Evolutionary conservation across 2,329 filamentous ascomycete genomes (phyloP).

Genomic region (Talaromyces sp.): DNA sequence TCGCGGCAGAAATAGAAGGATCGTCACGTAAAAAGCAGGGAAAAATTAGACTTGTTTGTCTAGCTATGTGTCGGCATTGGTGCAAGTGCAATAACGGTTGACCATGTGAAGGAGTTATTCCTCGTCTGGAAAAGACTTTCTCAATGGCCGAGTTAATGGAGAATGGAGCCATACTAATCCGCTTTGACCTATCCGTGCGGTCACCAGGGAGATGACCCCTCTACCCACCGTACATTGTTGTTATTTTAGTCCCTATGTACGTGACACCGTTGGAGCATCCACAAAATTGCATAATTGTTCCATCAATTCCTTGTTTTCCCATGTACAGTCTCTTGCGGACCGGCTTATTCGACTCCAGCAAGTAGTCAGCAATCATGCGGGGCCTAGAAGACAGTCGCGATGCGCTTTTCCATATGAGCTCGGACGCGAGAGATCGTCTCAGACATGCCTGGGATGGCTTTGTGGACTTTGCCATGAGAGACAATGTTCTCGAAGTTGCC

Average conservation of each 20-base stretch:
- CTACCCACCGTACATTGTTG: background rate
- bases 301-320: background rate
- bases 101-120: background rate
- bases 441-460: constrained; percentile 58
- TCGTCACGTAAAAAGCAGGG: background rate
- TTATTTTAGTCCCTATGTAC: background rate
- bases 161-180: background rate
- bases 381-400: constrained; percentile 28
- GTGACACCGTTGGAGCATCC: background rate
- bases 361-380: constrained; percentile 19
- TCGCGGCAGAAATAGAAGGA: background rate
- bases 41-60: background rate
- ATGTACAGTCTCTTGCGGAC: background rate
- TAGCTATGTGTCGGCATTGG: background rate
- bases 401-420: constrained; percentile 32
- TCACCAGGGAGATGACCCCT: background rate
- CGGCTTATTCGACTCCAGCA: background rate
- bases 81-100: background rate
- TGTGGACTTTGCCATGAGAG: constrained; percentile 66
- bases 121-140: background rate
- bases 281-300: background rate
- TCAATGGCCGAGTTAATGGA: background rate
- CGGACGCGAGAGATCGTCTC: constrained; percentile 42
- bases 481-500: constrained; percentile 70
- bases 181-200: constrained; percentile 1